These are phyloP conservation scores for Blastocystis sp. DNA, from an alignment of 352 stramenopile genomes.

Conservation along the genomic window DNA sequence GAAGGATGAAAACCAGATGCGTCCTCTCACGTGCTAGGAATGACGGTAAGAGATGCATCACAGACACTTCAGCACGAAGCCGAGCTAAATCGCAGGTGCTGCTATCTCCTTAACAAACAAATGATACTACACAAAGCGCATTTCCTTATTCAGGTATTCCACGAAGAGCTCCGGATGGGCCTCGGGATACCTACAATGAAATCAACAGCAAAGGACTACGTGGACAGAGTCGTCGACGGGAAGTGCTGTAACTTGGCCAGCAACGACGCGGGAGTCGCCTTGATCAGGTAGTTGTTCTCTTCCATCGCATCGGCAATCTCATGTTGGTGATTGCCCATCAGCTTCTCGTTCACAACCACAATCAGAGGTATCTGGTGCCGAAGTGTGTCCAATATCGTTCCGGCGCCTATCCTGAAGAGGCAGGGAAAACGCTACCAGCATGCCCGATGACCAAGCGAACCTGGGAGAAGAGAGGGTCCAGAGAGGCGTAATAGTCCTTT, in stretches of 20 bases:
- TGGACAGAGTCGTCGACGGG: background rate
- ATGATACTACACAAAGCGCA: conserved; percentile 4
- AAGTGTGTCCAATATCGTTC: conserved; percentile 54
- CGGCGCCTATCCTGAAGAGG: conserved; percentile 28
- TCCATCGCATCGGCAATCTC: conserved; percentile 65
- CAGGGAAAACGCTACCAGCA: conserved; percentile 24
- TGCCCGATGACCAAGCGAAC: conserved; percentile 49
- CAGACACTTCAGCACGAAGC: background rate
- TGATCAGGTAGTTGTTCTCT: conserved; percentile 33
- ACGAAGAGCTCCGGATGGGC: conserved; percentile 34
- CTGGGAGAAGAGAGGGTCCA: background rate
- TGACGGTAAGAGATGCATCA: background rate
- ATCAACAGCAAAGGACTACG: background rate
- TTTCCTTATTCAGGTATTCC: conserved; percentile 1
- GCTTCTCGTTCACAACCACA: conserved; percentile 56
- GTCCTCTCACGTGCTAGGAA: background rate
- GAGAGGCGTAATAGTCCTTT: conserved; percentile 50
- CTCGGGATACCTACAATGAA: conserved; percentile 50
- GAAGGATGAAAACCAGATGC: background rate
- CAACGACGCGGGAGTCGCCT: conserved; percentile 24
- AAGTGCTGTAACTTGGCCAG: background rate
- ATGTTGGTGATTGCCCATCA: conserved; percentile 68
- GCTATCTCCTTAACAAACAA: background rate
- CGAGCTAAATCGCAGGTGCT: background rate
- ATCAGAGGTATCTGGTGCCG: conserved; percentile 5